A percentile compares a stretch with the other conserved stretches of the same genome.
These are phyloP conservation scores for Ceriops zippeliana DNA, from an alignment of 345 rosid species.

Conservation along the genomic window DNA sequence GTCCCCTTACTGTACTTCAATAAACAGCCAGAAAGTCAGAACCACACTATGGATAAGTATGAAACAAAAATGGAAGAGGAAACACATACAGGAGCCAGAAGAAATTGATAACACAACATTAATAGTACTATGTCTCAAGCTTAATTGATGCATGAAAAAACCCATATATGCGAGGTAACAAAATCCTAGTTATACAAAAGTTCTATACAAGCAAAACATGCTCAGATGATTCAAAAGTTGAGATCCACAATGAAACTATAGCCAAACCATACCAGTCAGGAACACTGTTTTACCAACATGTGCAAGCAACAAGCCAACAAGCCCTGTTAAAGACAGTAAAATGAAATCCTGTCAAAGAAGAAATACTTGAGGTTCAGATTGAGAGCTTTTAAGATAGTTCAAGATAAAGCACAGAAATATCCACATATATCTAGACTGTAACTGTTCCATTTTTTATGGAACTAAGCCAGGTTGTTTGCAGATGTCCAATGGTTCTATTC, in stretches of 20 bases:
- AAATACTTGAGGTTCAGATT: conserved; percentile 12
- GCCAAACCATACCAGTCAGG: conserved; percentile 53
- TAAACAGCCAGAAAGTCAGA: no score
- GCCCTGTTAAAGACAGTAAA: conserved; percentile 43
- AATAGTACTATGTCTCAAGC: not conserved
- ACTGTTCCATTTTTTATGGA: not conserved
- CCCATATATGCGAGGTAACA: conserved; percentile 1
- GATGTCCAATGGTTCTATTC: not conserved
- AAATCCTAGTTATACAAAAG: not conserved
- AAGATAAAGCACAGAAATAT: not conserved
- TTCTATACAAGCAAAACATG: not conserved
- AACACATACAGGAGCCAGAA: no score
- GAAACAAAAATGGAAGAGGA: no score
- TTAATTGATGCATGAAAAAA: not conserved
- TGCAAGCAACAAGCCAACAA: conserved; percentile 72
- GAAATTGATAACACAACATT: no score
- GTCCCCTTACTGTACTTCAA: no score
- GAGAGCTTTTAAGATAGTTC: not conserved
- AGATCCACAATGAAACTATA: conserved; percentile 1
- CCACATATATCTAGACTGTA: not conserved
- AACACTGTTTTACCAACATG: conserved; percentile 60
- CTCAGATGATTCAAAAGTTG: not conserved
- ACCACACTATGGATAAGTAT: no score
- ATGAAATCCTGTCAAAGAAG: conserved; percentile 20
- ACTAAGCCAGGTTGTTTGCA: no score